These are phyloP conservation scores for Chloris gayana DNA, from an alignment of 176 grass and related monocot genomes.

Conservation along the genomic window DNA sequence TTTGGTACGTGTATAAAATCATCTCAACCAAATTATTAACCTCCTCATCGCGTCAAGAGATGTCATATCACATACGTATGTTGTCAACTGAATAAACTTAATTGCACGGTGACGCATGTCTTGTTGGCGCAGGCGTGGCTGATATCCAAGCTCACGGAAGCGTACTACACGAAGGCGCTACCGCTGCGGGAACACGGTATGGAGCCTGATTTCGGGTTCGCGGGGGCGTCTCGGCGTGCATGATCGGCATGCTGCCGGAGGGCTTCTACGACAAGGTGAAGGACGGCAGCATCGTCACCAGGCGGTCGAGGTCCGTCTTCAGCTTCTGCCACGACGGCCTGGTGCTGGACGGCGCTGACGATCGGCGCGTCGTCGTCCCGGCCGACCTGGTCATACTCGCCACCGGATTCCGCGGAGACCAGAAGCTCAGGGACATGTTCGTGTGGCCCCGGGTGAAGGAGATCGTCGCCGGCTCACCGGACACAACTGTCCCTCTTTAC, in stretches of 20 bases:
- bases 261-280: constrained; percentile 58
- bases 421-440: constrained; percentile 63
- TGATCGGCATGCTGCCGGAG: constrained; percentile 42
- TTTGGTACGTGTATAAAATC: constrained; percentile 24
- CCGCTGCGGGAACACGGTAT: constrained; percentile 56
- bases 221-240: constrained; percentile 27
- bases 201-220: constrained; percentile 49
- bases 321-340: constrained; percentile 57
- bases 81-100: too few species aligned
- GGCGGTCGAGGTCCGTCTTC: constrained; percentile 4
- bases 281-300: constrained; percentile 47
- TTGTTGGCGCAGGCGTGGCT: constrained; percentile 36
- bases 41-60: too few species aligned
- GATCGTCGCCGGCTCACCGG: constrained; percentile 46
- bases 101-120: too few species aligned
- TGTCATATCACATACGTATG: too few species aligned
- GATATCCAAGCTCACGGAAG: constrained; percentile 38
- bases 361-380: constrained; percentile 4
- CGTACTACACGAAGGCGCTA: constrained; percentile 43
- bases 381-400: constrained; percentile 68
- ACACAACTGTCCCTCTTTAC: constrained; percentile 43
- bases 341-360: constrained; percentile 29
- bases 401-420: constrained; percentile 62
- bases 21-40: too few species aligned
- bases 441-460: constrained; percentile 35